Evolutionary conservation across 202 grass and related monocot species (phyloP).

Genomic region (Schoenoplectus tabernaemontani): DNA sequence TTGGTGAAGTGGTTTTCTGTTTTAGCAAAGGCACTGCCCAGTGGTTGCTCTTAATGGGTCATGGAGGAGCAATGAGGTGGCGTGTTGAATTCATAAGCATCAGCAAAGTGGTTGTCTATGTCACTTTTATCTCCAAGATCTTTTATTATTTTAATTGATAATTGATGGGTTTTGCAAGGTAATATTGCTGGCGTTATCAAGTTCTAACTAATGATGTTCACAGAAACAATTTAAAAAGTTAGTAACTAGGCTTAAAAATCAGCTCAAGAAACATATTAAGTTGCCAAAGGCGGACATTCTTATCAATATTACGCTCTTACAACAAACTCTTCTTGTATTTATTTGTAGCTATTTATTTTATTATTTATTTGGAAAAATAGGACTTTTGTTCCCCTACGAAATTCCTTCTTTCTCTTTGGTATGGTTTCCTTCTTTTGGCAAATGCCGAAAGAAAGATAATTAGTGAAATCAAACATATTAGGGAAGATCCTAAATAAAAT

Average conservation of each 20-base stretch:
- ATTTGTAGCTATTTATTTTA: too few relatives aligned
- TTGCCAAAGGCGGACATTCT: too few relatives aligned
- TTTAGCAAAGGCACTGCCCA: background rate
- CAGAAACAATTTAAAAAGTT: too few relatives aligned
- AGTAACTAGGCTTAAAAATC: too few relatives aligned
- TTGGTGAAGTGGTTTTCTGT: background rate
- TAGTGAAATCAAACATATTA: background rate
- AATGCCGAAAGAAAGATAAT: background rate
- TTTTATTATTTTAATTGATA: background rate
- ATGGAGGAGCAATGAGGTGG: slow-evolving; percentile 4
- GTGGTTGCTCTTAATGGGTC: background rate
- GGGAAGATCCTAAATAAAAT: background rate
- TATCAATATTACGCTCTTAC: too few relatives aligned
- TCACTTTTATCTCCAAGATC: slow-evolving; percentile 18
- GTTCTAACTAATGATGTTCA: background rate
- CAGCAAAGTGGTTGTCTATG: slow-evolving; percentile 15
- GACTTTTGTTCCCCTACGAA: too few relatives aligned
- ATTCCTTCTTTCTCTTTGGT: too few relatives aligned
- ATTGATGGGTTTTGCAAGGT: background rate
- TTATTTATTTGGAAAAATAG: too few relatives aligned
- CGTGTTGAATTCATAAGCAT: background rate
- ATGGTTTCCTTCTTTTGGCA: background rate
- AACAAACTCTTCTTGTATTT: too few relatives aligned
- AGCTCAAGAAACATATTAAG: too few relatives aligned
- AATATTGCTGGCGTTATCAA: background rate